Evolutionary conservation across 2,329 filamentous ascomycete species (phyloP).

Genomic region (Cladosporium phlei): DNA sequence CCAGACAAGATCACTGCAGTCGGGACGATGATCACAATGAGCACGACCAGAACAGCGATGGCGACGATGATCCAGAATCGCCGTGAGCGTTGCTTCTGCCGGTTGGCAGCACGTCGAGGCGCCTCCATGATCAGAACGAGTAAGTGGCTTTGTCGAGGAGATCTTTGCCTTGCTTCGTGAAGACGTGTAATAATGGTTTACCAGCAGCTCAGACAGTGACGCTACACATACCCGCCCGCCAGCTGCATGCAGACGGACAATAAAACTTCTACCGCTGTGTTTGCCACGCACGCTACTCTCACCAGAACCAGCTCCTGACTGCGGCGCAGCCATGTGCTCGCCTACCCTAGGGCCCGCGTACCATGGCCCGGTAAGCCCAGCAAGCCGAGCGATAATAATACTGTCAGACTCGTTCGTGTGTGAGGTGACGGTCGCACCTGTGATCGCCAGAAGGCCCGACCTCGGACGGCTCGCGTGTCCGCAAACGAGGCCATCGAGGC

Average conservation of each 20-base stretch:
- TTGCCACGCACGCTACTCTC: neutral
- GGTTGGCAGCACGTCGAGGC: constrained; percentile 13
- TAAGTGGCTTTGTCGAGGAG: constrained; percentile 1
- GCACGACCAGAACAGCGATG: constrained; percentile 12
- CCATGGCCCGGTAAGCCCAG: neutral
- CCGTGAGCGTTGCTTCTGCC: constrained; percentile 13
- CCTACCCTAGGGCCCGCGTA: neutral
- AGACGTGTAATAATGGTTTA: neutral
- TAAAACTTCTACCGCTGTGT: too few species aligned
- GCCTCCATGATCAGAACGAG: constrained; percentile 10
- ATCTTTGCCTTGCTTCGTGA: neutral
- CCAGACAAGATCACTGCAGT: constrained; percentile 16
- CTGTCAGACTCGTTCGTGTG: constrained; percentile 1
- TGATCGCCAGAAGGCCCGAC: constrained; percentile 5
- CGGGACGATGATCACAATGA: constrained; percentile 17
- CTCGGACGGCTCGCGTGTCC: neutral
- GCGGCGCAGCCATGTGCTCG: neutral
- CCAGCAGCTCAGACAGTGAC: neutral
- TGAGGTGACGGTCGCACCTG: constrained; percentile 1
- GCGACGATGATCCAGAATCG: constrained; percentile 12
- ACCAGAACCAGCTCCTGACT: constrained; percentile 1
- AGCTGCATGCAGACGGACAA: neutral
- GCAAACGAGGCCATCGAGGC: constrained; percentile 6
- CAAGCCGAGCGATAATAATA: too few species aligned
- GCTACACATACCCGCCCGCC: neutral